Base-by-base conservation (phyloP, 495 filamentous ascomycete species). In the Aspergillus ostianus region DNA sequence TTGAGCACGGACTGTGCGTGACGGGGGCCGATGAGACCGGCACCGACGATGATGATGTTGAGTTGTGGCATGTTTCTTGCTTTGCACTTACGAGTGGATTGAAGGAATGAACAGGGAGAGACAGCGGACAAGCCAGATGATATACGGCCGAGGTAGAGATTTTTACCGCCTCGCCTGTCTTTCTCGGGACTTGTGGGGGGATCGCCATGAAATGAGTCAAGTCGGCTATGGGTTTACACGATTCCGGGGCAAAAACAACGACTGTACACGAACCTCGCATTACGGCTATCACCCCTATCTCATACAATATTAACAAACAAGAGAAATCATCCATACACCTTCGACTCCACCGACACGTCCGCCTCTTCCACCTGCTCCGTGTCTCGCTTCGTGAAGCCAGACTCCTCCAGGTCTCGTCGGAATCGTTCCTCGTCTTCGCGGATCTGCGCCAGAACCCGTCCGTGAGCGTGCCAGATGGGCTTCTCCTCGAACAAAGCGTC, bases 1-100 rank as follows among this genome's bases (percentile, higher is more conserved):
- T 63, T 56, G 55, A 78, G 57, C 12, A 86, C 69, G 36, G 81
- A 79, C 57, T 80, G 65, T 0, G 81, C 81, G 62, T 86, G 83
- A 18, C 83, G 78, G 41, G 80, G 80, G 17, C 84, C 84, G 51
- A 87, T 86, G 18, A 80, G 71, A n/a, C 83, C 84, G 46, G 77
- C 75, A 54, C 84, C 83, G 56, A 86, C 68, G 48, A 87, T 67
- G 41, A 79, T 79, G 41, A 86, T 27, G 20, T 47, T 47, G 8
- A 57, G 29, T 6, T 15, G 26, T 1, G 50, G n/a, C 26, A 29
- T 52, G 23, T 41, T 41, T 4, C 4, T 15, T 15, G 36, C 13
- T 32, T 32, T 32, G 30, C 7, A 32, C 10, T 8, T 32, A 26
- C 23, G 23, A 26, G 6, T 3, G 10, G 30, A 12, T 32, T 3